Conservation (phyloP, 2,329 filamentous ascomycete species). For the Drechslerella coelobrocha region DNA sequence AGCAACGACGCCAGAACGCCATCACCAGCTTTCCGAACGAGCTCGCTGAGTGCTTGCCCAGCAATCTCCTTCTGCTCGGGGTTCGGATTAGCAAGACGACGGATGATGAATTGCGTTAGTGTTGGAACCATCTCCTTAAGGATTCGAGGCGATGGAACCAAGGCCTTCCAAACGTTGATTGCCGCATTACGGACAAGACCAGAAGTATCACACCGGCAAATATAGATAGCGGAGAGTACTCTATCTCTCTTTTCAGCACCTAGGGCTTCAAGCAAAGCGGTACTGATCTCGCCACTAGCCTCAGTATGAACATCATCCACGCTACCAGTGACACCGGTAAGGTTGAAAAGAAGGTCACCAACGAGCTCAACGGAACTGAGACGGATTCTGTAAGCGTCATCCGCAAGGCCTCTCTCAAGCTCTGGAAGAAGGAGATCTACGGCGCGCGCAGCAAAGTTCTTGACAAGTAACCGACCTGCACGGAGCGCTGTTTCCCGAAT, state of each 20-base stretch:
- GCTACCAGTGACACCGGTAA: constrained; percentile 88
- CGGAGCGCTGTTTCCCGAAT: constrained; percentile 96
- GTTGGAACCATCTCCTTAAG: constrained; percentile 95
- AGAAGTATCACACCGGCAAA: constrained; percentile 96
- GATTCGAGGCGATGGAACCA: constrained; percentile 88
- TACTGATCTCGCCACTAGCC: constrained; percentile 80
- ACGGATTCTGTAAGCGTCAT: constrained; percentile 96
- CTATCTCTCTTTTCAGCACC: constrained; percentile 97
- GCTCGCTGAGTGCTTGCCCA: constrained; percentile 91
- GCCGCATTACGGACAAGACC: constrained; percentile 87
- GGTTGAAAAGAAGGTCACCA: constrained; percentile 94
- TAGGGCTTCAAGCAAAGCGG: constrained; percentile 90
- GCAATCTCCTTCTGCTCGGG: constrained; percentile 99
- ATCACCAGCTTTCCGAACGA: constrained; percentile 96
- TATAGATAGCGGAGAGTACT: constrained; percentile 94
- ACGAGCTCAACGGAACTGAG: constrained; percentile 98
- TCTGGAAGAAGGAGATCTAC: constrained; percentile 94
- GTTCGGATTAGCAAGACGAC: constrained; percentile 89
- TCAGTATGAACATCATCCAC: constrained; percentile 70
- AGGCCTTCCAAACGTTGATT: constrained; percentile 92
- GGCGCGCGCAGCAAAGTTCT: constrained; percentile 95
- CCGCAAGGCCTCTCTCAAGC: constrained; percentile 92
- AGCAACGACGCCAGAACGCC: constrained; percentile 85
- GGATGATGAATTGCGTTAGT: constrained; percentile 91
- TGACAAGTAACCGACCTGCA: constrained; percentile 90